Conservation (phyloP, 2,329 filamentous ascomycete species). For the Rhynchosporium agropyri region DNA sequence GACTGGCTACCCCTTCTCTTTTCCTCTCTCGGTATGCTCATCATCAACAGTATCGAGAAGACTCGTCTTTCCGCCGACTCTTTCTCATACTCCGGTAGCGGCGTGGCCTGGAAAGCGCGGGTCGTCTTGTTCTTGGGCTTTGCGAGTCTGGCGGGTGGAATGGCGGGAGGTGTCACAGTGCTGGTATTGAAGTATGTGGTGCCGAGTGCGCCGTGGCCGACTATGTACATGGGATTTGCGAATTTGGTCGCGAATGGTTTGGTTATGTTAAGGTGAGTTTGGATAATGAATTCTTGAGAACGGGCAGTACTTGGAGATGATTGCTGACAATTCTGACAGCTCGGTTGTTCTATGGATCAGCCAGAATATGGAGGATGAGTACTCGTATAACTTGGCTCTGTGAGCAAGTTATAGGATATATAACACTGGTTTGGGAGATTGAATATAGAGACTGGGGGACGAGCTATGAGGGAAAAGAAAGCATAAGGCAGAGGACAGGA, state of each 20-base stretch:
- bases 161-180: conserved; percentile 70
- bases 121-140: conserved; percentile 70
- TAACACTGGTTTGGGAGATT: neutral
- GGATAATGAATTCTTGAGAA: neutral
- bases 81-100: conserved; percentile 63
- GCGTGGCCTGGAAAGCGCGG: conserved; percentile 69
- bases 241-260: conserved; percentile 67
- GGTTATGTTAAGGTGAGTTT: conserved; percentile 60
- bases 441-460: neutral
- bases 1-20: conserved; percentile 73
- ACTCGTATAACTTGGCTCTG: conserved; percentile 67
- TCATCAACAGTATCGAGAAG: conserved; percentile 72
- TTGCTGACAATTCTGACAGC: conserved; percentile 44
- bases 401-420: conserved; percentile 38
- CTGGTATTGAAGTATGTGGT: conserved; percentile 68
- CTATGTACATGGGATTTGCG: conserved; percentile 65
- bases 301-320: neutral
- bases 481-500: neutral
- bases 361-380: conserved; percentile 75
- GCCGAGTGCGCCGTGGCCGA: conserved; percentile 58
- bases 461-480: neutral
- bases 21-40: conserved; percentile 68
- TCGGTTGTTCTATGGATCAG: conserved; percentile 68
- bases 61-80: conserved; percentile 64
- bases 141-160: conserved; percentile 65